Conservation (phyloP, 169 alveolate genomes). For the Eimeria sp. region DNA sequence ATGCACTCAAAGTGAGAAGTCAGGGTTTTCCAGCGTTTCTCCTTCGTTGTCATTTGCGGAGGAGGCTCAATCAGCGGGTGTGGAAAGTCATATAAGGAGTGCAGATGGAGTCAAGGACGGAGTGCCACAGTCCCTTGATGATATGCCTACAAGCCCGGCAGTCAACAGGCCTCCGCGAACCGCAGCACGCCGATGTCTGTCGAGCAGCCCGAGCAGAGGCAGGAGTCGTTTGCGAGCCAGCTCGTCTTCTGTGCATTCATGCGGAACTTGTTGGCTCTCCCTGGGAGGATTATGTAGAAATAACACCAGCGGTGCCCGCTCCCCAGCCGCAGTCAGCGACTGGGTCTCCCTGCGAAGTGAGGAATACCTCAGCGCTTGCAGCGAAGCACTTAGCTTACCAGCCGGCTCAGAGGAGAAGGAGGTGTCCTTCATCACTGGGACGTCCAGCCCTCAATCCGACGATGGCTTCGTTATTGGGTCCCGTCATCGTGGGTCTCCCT, state of each 20-base stretch:
- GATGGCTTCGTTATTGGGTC: not conserved
- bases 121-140: not conserved
- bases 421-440: not conserved
- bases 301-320: not conserved
- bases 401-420: not conserved
- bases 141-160: not conserved
- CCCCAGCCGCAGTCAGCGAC: not conserved
- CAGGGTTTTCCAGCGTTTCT: not conserved
- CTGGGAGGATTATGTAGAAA: not conserved
- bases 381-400: not conserved
- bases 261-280: not conserved
- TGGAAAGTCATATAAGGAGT: no score
- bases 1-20: not conserved
- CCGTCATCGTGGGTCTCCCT: not conserved
- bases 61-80: not conserved
- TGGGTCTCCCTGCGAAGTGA: slow-evolving; percentile 24
- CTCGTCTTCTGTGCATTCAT: not conserved
- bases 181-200: not conserved
- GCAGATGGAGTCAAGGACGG: not conserved
- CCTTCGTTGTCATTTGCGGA: not conserved
- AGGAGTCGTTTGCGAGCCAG: not conserved
- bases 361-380: slow-evolving; percentile 51
- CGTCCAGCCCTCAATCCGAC: not conserved
- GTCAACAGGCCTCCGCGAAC: not conserved
- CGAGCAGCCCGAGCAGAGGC: not conserved